A percentile compares a stretch with the other conserved stretches of the same genome.
These are phyloP conservation scores for Euphorbia celastroides DNA, from an alignment of 441 rosid species.

Conservation along the genomic window DNA sequence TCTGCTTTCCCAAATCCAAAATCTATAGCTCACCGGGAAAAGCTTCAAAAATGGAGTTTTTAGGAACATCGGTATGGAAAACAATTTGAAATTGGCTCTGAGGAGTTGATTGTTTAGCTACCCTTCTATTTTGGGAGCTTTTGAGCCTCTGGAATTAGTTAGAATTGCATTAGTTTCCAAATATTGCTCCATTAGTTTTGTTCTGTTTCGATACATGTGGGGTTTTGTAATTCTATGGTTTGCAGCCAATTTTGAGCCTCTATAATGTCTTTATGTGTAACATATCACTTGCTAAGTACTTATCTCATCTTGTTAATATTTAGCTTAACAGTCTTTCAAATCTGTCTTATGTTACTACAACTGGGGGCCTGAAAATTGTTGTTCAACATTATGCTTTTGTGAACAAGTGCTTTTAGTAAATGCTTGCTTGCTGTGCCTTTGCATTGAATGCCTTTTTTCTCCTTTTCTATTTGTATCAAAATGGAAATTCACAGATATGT, in stretches of 20 bases:
- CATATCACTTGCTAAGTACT: too few species aligned
- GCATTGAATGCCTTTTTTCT: too few species aligned
- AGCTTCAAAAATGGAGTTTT: too few species aligned
- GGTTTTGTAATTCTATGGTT: background rate
- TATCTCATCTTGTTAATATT: too few species aligned
- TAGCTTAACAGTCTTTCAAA: too few species aligned
- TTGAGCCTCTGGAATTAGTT: background rate
- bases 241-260: too few species aligned
- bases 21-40: too few species aligned
- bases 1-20: too few species aligned
- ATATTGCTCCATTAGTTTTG: background rate
- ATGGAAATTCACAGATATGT: slow-evolving; percentile 42
- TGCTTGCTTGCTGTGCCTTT: background rate
- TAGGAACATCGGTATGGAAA: too few species aligned
- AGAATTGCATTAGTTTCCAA: background rate
- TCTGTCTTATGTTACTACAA: background rate
- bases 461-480: slow-evolving; percentile 13
- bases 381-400: background rate
- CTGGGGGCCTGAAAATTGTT: background rate
- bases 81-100: too few species aligned
- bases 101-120: background rate
- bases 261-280: too few species aligned
- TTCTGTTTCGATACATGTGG: background rate
- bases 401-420: background rate
- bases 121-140: background rate